A percentile compares a stretch with the other conserved stretches of the same genome.
phyloP scores from a whole-genome alignment of 1,284 basidiomycete species.

The Cystobasidium sp. region DNA sequence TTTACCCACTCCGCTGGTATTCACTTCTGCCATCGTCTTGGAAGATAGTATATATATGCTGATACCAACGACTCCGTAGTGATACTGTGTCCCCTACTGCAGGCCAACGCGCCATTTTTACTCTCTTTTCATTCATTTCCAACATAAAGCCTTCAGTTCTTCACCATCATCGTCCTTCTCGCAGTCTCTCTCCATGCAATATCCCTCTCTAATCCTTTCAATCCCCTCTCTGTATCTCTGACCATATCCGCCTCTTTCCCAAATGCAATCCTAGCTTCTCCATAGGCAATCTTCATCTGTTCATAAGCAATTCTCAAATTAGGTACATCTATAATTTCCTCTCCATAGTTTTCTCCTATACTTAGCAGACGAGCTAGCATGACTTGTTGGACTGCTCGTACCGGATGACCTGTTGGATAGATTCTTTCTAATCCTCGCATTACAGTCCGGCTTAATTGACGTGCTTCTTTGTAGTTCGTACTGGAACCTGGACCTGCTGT shows the following conservation, averaged over 20 bases:
- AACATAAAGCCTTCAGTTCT: not conserved
- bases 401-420: conserved; percentile 31
- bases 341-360: conserved; percentile 16
- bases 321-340: conserved; percentile 17
- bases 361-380: conserved; percentile 17
- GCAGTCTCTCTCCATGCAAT: conserved; percentile 28
- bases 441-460: not conserved
- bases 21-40: too few relatives aligned
- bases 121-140: too few relatives aligned
- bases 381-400: conserved; percentile 36
- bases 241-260: conserved; percentile 22
- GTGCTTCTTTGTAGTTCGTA: conserved; percentile 5
- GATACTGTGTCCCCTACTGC: too few relatives aligned
- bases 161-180: not conserved
- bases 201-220: conserved; percentile 21
- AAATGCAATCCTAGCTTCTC: conserved; percentile 32
- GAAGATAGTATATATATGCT: too few relatives aligned
- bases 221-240: not conserved
- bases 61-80: too few relatives aligned
- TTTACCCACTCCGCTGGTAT: too few relatives aligned
- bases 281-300: conserved; percentile 16
- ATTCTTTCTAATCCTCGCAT: conserved; percentile 15
- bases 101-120: not conserved
- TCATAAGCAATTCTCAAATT: conserved; percentile 14
- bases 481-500: conserved; percentile 1